Evolutionary conservation across 2,329 filamentous ascomycete genomes (phyloP).

Genomic region (Colletotrichum sp.): DNA sequence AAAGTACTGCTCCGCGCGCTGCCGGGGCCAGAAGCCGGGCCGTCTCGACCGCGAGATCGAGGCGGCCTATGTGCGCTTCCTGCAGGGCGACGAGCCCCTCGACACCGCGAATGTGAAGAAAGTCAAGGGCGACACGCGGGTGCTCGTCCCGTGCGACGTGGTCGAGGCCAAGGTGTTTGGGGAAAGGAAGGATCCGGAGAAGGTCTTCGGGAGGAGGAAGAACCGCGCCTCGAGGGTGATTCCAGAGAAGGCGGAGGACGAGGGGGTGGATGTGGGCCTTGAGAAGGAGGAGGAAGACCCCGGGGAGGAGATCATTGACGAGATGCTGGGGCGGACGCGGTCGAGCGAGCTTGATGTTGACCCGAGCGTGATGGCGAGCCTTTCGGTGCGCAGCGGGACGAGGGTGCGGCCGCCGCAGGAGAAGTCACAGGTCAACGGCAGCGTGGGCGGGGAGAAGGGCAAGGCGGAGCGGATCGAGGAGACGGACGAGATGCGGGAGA

Average conservation of each 20-base stretch:
- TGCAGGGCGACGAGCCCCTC: slow-evolving; percentile 26
- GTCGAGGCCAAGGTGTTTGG: slow-evolving; percentile 58
- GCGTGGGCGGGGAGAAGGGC: slow-evolving; percentile 61
- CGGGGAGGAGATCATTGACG: slow-evolving; percentile 10
- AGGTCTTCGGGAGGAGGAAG: slow-evolving; percentile 42
- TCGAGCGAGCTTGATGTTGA: slow-evolving; percentile 50
- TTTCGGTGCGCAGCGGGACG: slow-evolving; percentile 41
- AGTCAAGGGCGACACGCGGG: slow-evolving; percentile 54
- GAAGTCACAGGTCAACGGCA: slow-evolving; percentile 58
- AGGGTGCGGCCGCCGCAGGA: slow-evolving; percentile 39
- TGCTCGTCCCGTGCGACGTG: slow-evolving; percentile 53
- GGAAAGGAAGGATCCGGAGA: slow-evolving; percentile 46
- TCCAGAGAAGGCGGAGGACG: slow-evolving; percentile 21
- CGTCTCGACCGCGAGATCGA: slow-evolving; percentile 58
- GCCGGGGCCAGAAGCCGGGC: slow-evolving; percentile 55
- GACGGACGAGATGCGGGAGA: slow-evolving; percentile 54
- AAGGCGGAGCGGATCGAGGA: slow-evolving; percentile 57
- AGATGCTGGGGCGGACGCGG: not conserved
- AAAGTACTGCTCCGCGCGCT: slow-evolving; percentile 65
- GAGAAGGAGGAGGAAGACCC: slow-evolving; percentile 22
- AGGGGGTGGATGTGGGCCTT: slow-evolving; percentile 33
- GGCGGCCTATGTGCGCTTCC: slow-evolving; percentile 45
- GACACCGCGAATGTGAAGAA: slow-evolving; percentile 25
- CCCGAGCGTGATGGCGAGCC: slow-evolving; percentile 39
- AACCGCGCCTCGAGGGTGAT: slow-evolving; percentile 48